Evolutionary conservation across 164 flowering plant genomes (phyloP), one percentile per base, ranked within the genome.

Genomic region (Magnolia sinica): DNA sequence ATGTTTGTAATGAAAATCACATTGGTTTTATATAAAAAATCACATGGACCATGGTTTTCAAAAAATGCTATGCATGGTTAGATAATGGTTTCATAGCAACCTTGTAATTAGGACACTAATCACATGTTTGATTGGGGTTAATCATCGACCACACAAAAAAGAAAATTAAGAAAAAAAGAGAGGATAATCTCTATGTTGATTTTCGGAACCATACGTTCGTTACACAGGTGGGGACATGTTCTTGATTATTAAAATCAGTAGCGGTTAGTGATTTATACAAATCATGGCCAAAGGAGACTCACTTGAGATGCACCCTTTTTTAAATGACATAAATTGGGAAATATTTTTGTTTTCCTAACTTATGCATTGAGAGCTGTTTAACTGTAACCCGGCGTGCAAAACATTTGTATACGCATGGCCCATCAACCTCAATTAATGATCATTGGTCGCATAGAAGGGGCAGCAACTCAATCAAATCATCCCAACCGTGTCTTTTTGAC

Each of bases 21-120:
- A 18, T 55, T 52, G 31, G 13, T 24, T 23, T 70, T 49, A 50
- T n/a, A 22, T 20, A 50, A 29, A 65, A 22, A 74, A 50, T 37
- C 72, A 66, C 77, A 52, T 75, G 78, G 73, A 61, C 45, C 31
- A 76, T 64, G 70, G 76, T 45, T n/a, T 11, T 9, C 0, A 2
- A 4, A 37, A 31, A 14, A 8, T 3, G 27, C 16, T 10, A 55
- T 27, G 20, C 9, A 59, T 73, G 37, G 64, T 9, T 24, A 11
- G 45, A 70, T n/a, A 50, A 37, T 7, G 23, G 45, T 24, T 45
- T 24, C 20, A 4, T 65, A 64, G 18, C 20, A 51, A 59, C 52
- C 7, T 45, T 8, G 55, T 29, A 9, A 27, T 61, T 37, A 16
- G n/a, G 37, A 55, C 52, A 27, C 8, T 68, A 24, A 27, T 29